Evolutionary conservation across 331 rosid genomes (phyloP), one percentile per base, ranked within the genome.

Genomic region (Acacia concinna): DNA sequence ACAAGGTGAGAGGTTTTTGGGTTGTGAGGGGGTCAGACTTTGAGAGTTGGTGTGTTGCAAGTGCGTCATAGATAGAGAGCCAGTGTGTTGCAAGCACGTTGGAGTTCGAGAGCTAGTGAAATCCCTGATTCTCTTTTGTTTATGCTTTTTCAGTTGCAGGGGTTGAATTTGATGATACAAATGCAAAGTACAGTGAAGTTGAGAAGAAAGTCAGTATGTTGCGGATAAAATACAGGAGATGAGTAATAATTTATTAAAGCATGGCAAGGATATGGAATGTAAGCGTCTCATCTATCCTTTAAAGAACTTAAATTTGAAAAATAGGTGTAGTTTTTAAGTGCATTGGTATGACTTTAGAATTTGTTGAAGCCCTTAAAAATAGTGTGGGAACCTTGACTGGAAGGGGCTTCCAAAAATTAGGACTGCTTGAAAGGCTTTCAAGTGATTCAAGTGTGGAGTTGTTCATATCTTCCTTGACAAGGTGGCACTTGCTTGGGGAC

Each of bases 171-270:
- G 94, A 91, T 83, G 96, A 90, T 79, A 46, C 89, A 84, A 87
- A 86, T 82, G 82, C 83, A 23, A 95, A 93, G 79, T 91, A 74
- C 75, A 93, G 88, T 72, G 97, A 90, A 80, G 93, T 86, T 28
- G 98, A 93, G 87, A 93, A 84, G 84, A 98, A 91, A 87, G 97
- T 95, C 71, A 90, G 88, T 79, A 83, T 86, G 89, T 76, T 90
- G 87, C 94, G 87, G 89, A 86, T 87, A 82, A 95, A 89, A 77
- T 89, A 81, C 78, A 89, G 78, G 99, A 90, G 83, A 89, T 85
- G 76, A 84, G 87, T 63, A 86, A 63, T 82, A 91, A 84, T 74
- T 78, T 90, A 56, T 90, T 85, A 80, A 95, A 86, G 84, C 79
- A 90, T 81, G 89, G 62, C 32, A 95, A 88, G 87, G 97, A 95